These are phyloP conservation scores for Plantago lanceolata DNA, from an alignment of 305 asterid species.

Conservation along the genomic window DNA sequence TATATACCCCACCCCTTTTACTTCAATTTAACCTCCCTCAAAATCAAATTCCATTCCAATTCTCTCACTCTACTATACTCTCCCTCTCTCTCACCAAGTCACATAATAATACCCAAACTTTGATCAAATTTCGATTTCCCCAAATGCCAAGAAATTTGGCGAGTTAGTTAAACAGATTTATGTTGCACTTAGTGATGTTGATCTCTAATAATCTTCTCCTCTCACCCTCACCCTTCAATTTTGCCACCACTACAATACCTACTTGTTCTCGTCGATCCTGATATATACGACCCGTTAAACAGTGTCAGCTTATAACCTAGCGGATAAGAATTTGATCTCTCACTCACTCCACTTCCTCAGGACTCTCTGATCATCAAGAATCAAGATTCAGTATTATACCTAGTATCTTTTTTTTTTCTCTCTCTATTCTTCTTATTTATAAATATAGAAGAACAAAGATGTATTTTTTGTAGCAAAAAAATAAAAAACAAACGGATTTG, in stretches of 20 bases:
- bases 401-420: not conserved
- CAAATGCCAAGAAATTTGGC: not conserved
- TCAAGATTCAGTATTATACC: slow-evolving; percentile 1
- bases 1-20: slow-evolving; percentile 1
- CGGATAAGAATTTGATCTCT: slow-evolving; percentile 44
- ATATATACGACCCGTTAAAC: too few relatives aligned
- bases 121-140: not conserved
- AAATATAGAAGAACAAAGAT: too few relatives aligned
- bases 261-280: too few relatives aligned
- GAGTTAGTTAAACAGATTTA: not conserved
- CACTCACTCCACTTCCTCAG: slow-evolving; percentile 30
- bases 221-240: too few relatives aligned
- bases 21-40: slow-evolving; percentile 18
- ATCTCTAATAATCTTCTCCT: not conserved
- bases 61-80: too few relatives aligned
- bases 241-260: too few relatives aligned
- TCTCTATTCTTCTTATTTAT: too few relatives aligned
- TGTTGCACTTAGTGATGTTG: not conserved
- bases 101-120: too few relatives aligned
- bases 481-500: too few relatives aligned
- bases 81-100: too few relatives aligned
- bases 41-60: not conserved
- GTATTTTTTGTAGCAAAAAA: too few relatives aligned
- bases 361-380: too few relatives aligned
- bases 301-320: not conserved